Conservation (phyloP, 2,329 filamentous ascomycete species). For the Fusarium stilboides region DNA sequence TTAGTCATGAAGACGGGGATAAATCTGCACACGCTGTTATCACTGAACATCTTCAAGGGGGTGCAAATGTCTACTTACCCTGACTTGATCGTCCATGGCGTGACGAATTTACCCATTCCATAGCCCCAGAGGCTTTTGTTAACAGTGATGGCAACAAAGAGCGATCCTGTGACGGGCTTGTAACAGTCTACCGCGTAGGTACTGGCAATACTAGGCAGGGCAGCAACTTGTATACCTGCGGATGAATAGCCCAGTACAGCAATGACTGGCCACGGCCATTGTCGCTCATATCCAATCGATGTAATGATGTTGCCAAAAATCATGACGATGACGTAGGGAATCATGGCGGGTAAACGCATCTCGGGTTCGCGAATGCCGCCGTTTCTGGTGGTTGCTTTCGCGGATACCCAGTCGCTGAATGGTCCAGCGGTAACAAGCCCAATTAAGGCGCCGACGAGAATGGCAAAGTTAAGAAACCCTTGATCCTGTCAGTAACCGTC, state of each 20-base stretch:
- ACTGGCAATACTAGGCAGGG: not conserved
- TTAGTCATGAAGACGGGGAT: conserved; percentile 23
- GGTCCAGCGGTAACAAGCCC: conserved; percentile 10
- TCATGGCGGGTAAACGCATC: conserved; percentile 15
- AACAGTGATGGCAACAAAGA: conserved; percentile 4
- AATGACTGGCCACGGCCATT: conserved; percentile 18
- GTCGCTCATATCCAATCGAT: not conserved
- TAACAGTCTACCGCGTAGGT: conserved; percentile 16
- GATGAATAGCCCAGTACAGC: conserved; percentile 9
- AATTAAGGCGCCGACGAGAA: conserved; percentile 3
- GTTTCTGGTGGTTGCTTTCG: conserved; percentile 1
- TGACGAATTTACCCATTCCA: conserved; percentile 16
- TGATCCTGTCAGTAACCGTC: not conserved
- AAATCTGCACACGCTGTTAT: not conserved
- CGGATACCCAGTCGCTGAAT: conserved; percentile 11
- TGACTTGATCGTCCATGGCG: conserved; percentile 15
- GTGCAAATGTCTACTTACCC: not conserved
- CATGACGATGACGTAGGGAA: conserved; percentile 5
- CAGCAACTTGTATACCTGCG: conserved; percentile 4
- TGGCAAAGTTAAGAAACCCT: conserved; percentile 15
- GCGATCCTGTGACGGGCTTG: conserved; percentile 7
- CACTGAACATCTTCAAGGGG: fast-evolving
- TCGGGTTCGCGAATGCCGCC: conserved; percentile 11
- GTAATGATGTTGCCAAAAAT: conserved; percentile 11
- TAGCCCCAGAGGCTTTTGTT: conserved; percentile 17